These are phyloP conservation scores for Botrytis fragariae DNA, from an alignment of 2,329 filamentous ascomycete genomes.

Conservation along the genomic window DNA sequence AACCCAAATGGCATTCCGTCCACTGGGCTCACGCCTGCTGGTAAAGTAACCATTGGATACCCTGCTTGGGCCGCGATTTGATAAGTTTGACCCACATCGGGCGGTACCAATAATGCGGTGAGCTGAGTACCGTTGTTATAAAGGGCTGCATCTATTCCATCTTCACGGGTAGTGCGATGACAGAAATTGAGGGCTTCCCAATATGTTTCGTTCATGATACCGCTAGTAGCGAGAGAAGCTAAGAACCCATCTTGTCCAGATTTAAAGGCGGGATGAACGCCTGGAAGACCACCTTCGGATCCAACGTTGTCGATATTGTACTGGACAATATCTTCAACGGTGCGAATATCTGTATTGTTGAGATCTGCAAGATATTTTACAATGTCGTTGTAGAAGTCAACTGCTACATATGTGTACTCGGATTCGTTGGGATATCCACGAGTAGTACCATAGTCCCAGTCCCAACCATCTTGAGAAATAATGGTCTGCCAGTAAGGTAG, in stretches of 20 bases:
- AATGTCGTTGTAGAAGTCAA: slow-evolving; percentile 62
- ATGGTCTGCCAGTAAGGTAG: slow-evolving; percentile 61
- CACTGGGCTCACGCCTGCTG: slow-evolving; percentile 53
- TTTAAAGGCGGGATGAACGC: slow-evolving; percentile 60
- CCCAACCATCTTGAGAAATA: slow-evolving; percentile 66
- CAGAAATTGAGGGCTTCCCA: slow-evolving; percentile 63
- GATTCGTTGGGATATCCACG: slow-evolving; percentile 68
- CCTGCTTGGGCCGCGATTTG: slow-evolving; percentile 73
- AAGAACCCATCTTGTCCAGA: slow-evolving; percentile 72
- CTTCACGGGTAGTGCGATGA: slow-evolving; percentile 55
- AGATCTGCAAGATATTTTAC: slow-evolving; percentile 47
- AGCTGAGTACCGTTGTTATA: slow-evolving; percentile 45
- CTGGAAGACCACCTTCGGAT: slow-evolving; percentile 63
- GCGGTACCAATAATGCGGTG: slow-evolving; percentile 64
- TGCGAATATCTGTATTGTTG: slow-evolving; percentile 54
- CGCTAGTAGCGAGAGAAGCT: slow-evolving; percentile 59
- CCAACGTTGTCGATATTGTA: slow-evolving; percentile 64
- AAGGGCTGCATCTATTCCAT: slow-evolving; percentile 69
- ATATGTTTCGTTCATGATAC: slow-evolving; percentile 63
- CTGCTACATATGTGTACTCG: slow-evolving; percentile 70
- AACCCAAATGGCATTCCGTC: slow-evolving; percentile 62
- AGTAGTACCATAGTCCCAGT: slow-evolving; percentile 66
- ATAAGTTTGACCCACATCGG: slow-evolving; percentile 64
- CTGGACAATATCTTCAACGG: slow-evolving; percentile 62
- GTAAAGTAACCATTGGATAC: slow-evolving; percentile 70